Evolutionary conservation across 75 land plant species (phyloP).

Genomic region (Picea sitchensis): DNA sequence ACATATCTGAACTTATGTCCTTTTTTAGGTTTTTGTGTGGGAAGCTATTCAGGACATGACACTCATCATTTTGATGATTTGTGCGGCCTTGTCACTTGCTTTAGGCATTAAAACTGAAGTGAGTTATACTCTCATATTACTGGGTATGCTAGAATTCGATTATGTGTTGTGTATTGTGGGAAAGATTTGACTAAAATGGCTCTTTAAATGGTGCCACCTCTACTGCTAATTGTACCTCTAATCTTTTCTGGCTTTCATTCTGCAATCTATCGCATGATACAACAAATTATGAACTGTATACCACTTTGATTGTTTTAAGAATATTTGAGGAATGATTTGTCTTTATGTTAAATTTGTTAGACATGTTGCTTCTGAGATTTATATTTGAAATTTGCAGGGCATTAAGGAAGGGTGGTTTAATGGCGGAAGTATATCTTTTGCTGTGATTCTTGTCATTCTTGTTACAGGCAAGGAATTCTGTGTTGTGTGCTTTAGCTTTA

Average conservation of each 20-base stretch:
- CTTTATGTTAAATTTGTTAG: background rate
- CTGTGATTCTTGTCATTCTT: conserved; percentile 78
- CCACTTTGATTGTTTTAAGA: background rate
- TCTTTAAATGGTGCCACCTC: too few relatives aligned
- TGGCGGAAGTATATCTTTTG: conserved; percentile 84
- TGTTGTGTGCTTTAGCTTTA: too few relatives aligned
- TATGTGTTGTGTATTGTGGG: background rate
- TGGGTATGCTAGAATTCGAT: background rate
- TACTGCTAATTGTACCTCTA: too few relatives aligned
- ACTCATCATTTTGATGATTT: conserved; percentile 79
- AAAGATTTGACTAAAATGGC: too few relatives aligned
- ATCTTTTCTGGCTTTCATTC: background rate
- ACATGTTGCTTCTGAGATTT: background rate
- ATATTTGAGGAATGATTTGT: too few relatives aligned
- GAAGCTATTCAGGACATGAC: conserved; percentile 91
- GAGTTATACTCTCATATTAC: background rate
- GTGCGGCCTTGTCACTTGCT: conserved; percentile 70
- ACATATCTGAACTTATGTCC: background rate
- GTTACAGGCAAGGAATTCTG: conserved; percentile 54
- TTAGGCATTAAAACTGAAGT: conserved; percentile 79
- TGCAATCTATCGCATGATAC: background rate
- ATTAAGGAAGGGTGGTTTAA: conserved; percentile 89
- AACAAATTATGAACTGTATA: background rate
- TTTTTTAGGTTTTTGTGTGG: conserved; percentile 69
- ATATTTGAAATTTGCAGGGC: conserved; percentile 35